Percentiles rank a stretch among this genome's conserved stretches.
Evolutionary conservation across 2,329 filamentous ascomycete genomes (phyloP).

Genomic region (Claviceps citrina): DNA sequence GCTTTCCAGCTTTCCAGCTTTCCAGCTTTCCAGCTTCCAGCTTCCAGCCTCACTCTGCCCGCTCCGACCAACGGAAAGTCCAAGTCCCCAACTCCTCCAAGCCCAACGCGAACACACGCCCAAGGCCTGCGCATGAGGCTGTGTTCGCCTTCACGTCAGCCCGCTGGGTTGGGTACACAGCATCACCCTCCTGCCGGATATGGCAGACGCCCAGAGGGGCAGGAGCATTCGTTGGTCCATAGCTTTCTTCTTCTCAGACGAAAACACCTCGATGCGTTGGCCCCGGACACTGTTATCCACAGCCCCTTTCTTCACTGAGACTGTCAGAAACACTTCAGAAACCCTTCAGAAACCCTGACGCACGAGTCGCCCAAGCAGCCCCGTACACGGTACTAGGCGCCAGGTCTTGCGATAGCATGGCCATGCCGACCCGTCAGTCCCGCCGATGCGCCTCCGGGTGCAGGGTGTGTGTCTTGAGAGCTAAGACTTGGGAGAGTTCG

Average conservation of each 20-base stretch:
- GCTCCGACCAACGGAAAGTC: background rate
- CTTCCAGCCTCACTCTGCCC: too few relatives aligned
- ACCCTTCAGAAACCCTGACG: background rate
- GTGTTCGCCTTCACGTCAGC: too few relatives aligned
- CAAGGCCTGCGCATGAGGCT: too few relatives aligned
- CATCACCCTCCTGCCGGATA: background rate
- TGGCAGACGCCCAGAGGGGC: too few relatives aligned
- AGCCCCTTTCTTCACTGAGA: slow-evolving; percentile 3
- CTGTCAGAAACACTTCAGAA: background rate
- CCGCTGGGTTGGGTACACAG: background rate
- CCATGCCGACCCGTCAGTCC: background rate
- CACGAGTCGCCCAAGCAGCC: background rate
- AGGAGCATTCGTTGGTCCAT: slow-evolving; percentile 2
- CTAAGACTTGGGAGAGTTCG: too few relatives aligned
- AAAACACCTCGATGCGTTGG: slow-evolving; percentile 1
- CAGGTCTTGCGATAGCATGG: background rate
- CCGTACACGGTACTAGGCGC: background rate
- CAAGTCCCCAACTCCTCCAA: background rate
- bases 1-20: too few relatives aligned
- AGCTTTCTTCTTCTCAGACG: background rate
- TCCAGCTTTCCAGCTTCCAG: too few relatives aligned
- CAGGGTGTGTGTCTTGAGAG: too few relatives aligned
- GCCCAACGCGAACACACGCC: too few relatives aligned
- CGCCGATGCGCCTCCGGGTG: too few relatives aligned
- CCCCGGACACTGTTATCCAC: background rate